Conservation (phyloP, 1,284 basidiomycete species). For the Marasmius oreades region DNA sequence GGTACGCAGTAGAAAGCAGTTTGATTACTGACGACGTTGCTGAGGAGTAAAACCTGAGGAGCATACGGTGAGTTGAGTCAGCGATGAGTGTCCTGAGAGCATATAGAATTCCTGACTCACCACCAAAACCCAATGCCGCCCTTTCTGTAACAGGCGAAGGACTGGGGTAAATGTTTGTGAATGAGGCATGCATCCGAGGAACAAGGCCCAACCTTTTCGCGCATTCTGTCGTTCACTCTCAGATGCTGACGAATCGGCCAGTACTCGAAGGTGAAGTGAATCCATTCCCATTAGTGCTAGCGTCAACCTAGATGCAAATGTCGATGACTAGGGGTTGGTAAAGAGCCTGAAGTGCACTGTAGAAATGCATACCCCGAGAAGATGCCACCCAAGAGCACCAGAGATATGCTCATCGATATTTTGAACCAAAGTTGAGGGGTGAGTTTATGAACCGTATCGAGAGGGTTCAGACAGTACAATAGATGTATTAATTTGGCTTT, state of each 20-base stretch:
- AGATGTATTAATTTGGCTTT: background rate
- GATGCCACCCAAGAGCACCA: conserved; percentile 78
- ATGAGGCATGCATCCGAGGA: background rate
- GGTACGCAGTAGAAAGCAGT: background rate
- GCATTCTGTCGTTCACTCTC: conserved; percentile 64
- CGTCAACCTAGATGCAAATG: conserved; percentile 62
- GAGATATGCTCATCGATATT: conserved; percentile 54
- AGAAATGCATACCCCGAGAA: conserved; percentile 71
- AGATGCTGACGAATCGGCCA: conserved; percentile 80
- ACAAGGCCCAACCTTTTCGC: conserved; percentile 49
- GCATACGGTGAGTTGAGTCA: background rate
- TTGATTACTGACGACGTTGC: conserved; percentile 13
- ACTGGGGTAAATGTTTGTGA: conserved; percentile 1
- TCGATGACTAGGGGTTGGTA: too few relatives aligned
- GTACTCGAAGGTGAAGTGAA: conserved; percentile 85
- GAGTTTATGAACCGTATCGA: background rate
- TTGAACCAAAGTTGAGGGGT: conserved; percentile 59
- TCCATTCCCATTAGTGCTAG: conserved; percentile 96
- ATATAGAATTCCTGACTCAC: conserved; percentile 22
- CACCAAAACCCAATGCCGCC: conserved; percentile 14
- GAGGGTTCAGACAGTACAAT: background rate
- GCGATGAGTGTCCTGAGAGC: background rate
- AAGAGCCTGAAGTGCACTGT: background rate
- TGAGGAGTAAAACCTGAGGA: conserved; percentile 8
- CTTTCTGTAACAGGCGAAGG: conserved; percentile 6